Conservation (phyloP, 129 eudicot species). For the Lonicera japonica region DNA sequence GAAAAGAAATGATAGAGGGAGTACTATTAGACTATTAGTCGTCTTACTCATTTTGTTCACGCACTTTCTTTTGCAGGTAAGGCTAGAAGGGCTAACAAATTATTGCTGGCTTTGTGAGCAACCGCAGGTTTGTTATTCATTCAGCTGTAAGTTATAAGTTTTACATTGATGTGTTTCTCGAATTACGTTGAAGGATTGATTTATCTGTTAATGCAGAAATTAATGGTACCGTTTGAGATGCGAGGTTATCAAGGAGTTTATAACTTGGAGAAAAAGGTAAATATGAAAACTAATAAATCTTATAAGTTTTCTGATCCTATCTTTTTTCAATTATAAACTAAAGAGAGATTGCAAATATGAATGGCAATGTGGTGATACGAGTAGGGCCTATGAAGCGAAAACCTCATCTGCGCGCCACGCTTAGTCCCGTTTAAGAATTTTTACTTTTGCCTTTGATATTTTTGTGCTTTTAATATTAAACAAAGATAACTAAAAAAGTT, state of each 20-base stretch:
- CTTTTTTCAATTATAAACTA: not conserved
- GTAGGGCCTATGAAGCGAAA: no score
- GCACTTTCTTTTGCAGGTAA: conserved; percentile 43
- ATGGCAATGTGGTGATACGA: no score
- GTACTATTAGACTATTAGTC: not conserved
- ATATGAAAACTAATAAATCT: not conserved
- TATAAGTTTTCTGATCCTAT: not conserved
- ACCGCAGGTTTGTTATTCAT: conserved; percentile 56
- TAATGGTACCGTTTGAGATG: conserved; percentile 88
- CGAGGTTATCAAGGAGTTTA: conserved; percentile 90
- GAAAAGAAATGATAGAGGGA: not conserved
- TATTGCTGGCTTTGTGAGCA: conserved; percentile 94
- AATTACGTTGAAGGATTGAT: conserved; percentile 6
- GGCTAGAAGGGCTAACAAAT: conserved; percentile 78
- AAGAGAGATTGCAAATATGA: not conserved
- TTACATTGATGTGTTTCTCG: no score
- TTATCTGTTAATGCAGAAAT: conserved; percentile 42
- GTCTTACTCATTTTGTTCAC: not conserved
- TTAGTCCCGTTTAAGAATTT: no score
- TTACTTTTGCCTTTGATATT: no score
- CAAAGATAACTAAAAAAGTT: no score
- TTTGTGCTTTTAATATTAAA: no score
- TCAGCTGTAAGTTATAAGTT: not conserved
- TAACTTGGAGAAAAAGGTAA: conserved; percentile 83
- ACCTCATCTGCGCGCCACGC: no score